These are phyloP conservation scores for Tricholoma sp. DNA, from an alignment of 768 basidiomycete species.

Conservation along the genomic window DNA sequence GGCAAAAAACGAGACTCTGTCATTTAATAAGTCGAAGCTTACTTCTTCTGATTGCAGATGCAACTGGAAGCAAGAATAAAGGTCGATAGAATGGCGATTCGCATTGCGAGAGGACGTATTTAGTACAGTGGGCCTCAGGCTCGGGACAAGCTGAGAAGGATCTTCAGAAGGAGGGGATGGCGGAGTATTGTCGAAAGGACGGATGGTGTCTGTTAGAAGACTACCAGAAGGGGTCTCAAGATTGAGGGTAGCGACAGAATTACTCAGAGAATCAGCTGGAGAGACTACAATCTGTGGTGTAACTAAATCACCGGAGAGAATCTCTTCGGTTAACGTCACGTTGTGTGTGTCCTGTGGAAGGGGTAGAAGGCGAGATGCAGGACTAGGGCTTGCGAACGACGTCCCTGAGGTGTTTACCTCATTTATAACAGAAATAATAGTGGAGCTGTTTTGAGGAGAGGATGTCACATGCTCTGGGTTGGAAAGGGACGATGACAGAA, in stretches of 20 bases:
- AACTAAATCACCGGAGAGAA: background rate
- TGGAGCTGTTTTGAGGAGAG: background rate
- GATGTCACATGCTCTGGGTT: conserved; percentile 10
- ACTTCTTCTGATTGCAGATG: conserved; percentile 40
- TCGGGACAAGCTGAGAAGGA: conserved; percentile 19
- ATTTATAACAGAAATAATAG: conserved; percentile 15
- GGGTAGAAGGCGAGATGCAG: background rate
- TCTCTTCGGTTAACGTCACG: conserved; percentile 1
- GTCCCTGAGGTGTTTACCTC: conserved; percentile 16
- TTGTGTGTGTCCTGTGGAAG: background rate
- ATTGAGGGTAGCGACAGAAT: conserved; percentile 23
- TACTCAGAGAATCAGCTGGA: conserved; percentile 15
- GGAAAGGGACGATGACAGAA: conserved; percentile 17
- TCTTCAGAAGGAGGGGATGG: conserved; percentile 15
- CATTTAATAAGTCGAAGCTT: conserved; percentile 48
- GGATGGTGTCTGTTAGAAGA: conserved; percentile 20
- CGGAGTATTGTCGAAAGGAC: conserved; percentile 16
- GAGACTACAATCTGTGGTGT: conserved; percentile 8
- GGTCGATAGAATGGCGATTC: conserved; percentile 40
- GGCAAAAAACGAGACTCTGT: conserved; percentile 44
- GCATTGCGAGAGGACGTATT: conserved; percentile 17
- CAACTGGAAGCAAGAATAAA: conserved; percentile 43
- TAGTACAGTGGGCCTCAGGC: conserved; percentile 22
- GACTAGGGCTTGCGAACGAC: conserved; percentile 13
- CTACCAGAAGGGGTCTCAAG: conserved; percentile 17